These are phyloP conservation scores for Globisporangium sylvaticum DNA, from an alignment of 352 stramenopile genomes.

Conservation along the genomic window DNA sequence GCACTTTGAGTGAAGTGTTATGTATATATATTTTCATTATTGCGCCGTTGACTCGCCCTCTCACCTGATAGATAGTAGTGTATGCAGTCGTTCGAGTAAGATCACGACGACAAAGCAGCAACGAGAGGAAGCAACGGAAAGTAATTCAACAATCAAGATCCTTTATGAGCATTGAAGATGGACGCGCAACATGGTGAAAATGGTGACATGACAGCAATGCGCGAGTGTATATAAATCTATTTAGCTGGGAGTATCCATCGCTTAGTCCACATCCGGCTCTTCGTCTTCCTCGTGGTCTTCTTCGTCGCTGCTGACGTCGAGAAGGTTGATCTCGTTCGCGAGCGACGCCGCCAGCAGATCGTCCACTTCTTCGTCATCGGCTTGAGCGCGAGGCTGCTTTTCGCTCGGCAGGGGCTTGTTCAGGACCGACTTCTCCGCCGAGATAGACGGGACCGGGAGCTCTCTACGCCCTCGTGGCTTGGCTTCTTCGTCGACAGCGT, in stretches of 20 bases:
- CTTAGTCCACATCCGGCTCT: slow-evolving; percentile 47
- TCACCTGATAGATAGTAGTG: slow-evolving; percentile 10
- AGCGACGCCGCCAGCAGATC: slow-evolving; percentile 65
- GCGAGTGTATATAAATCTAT: slow-evolving; percentile 12
- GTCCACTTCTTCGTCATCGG: slow-evolving; percentile 56
- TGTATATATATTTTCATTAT: slow-evolving; percentile 14
- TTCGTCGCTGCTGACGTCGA: slow-evolving; percentile 86
- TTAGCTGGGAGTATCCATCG: background rate
- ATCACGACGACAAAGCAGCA: background rate
- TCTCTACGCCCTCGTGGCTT: slow-evolving; percentile 8
- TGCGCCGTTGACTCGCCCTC: background rate
- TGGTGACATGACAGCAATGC: background rate
- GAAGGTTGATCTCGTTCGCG: slow-evolving; percentile 56
- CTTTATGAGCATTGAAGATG: background rate
- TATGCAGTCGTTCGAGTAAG: slow-evolving; percentile 1
- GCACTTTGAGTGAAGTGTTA: slow-evolving; percentile 11
- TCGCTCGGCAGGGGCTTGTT: slow-evolving; percentile 36
- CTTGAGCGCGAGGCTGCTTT: slow-evolving; percentile 14
- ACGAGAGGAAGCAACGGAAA: background rate
- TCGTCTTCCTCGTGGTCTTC: slow-evolving; percentile 57
- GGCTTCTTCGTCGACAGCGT: background rate
- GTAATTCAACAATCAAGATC: slow-evolving; percentile 9
- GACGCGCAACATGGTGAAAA: background rate
- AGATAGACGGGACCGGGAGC: slow-evolving; percentile 11
- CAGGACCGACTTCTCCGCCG: slow-evolving; percentile 22